Conservation (phyloP, 1,284 basidiomycete genomes). For the Farysia itapuensis region DNA sequence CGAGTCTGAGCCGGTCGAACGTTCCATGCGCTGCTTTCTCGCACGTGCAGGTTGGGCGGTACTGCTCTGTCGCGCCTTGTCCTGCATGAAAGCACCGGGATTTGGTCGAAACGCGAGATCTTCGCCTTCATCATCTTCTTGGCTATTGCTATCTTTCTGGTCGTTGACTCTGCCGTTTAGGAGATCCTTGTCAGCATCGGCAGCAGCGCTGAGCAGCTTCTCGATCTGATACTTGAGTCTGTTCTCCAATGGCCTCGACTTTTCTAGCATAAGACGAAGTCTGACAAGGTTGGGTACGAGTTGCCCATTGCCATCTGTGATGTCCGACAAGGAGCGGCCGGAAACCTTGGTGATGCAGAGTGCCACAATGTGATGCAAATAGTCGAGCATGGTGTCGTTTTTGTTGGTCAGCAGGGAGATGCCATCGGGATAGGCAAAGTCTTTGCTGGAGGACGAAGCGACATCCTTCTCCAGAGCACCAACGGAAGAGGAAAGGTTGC, state of each 20-base stretch:
- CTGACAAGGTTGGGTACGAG: conserved; percentile 45
- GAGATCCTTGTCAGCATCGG: conserved; percentile 29
- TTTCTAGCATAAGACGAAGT: conserved; percentile 60
- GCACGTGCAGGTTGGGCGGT: background rate
- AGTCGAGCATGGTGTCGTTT: conserved; percentile 80
- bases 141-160: background rate
- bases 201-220: conserved; percentile 65
- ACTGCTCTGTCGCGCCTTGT: conserved; percentile 13
- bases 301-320: background rate
- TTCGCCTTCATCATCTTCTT: conserved; percentile 64
- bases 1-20: conserved; percentile 18
- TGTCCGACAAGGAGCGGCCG: conserved; percentile 26
- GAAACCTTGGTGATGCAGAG: conserved; percentile 39
- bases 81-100: conserved; percentile 62
- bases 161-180: conserved; percentile 8
- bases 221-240: conserved; percentile 94
- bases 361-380: conserved; percentile 82
- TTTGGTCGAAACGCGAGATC: conserved; percentile 92
- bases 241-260: conserved; percentile 69
- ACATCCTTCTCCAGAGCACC: conserved; percentile 21
- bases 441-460: background rate
- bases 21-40: background rate
- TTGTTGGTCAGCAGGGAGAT: conserved; percentile 89
- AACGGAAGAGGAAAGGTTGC: conserved; percentile 19
- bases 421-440: conserved; percentile 65